Evolutionary conservation across 495 filamentous ascomycete genomes (phyloP).

Genomic region (Neurospora sp.): DNA sequence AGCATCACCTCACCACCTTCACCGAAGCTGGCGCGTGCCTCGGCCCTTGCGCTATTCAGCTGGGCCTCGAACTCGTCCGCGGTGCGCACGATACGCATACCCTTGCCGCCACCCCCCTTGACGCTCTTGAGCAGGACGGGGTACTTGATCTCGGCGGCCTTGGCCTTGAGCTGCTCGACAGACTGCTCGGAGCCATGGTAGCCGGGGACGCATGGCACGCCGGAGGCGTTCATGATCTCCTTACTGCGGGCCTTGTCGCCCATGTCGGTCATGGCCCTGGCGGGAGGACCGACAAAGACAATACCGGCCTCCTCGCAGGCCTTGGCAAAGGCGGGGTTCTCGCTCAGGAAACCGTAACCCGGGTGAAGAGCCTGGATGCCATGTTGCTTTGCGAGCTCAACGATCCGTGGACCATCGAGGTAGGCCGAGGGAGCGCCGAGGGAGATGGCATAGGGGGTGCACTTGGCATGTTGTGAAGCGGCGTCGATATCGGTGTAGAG

Average conservation of each 20-base stretch:
- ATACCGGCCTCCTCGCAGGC: constrained; percentile 86
- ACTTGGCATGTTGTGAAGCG: constrained; percentile 75
- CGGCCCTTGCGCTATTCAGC: constrained; percentile 77
- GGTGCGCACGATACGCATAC: constrained; percentile 86
- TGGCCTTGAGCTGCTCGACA: constrained; percentile 52
- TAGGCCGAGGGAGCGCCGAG: constrained; percentile 75
- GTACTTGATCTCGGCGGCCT: constrained; percentile 76
- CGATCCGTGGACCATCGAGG: constrained; percentile 87
- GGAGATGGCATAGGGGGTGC: constrained; percentile 71
- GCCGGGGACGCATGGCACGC: constrained; percentile 91
- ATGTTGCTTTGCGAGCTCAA: constrained; percentile 70
- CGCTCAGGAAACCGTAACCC: constrained; percentile 93
- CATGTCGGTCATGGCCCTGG: constrained; percentile 92
- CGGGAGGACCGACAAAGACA: constrained; percentile 89
- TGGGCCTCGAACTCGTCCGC: constrained; percentile 73
- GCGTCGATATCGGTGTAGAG: constrained; percentile 92
- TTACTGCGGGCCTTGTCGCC: constrained; percentile 88
- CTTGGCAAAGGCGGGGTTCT: constrained; percentile 85
- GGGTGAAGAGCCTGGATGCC: constrained; percentile 89
- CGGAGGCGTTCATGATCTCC: constrained; percentile 88
- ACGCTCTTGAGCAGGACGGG: constrained; percentile 96
- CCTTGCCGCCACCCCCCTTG: constrained; percentile 92
- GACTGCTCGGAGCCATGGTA: constrained; percentile 88
- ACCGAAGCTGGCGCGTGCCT: constrained; percentile 85
- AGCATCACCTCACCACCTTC: constrained; percentile 80